Evolutionary conservation across 192 early-diverging fungal genomes (phyloP).

Genomic region (Coemansia sp.): DNA sequence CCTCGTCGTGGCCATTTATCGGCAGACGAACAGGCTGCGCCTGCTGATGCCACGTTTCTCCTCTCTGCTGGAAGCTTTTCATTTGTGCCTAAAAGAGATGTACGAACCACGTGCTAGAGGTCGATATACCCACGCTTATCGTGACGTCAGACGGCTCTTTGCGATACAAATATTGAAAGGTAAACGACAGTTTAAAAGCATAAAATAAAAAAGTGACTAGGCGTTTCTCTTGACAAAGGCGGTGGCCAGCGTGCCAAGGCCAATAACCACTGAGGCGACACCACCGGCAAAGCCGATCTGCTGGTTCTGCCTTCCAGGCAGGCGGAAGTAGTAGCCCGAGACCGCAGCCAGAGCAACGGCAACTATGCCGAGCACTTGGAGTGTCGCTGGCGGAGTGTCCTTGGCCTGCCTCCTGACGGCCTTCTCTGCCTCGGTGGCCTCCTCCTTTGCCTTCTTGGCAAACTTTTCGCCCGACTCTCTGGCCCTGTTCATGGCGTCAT

Average conservation of each 20-base stretch:
- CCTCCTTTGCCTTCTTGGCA: slow-evolving; percentile 41
- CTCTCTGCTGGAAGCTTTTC: background rate
- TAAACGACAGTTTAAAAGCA: background rate
- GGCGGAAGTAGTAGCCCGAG: slow-evolving; percentile 48
- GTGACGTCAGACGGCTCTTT: background rate
- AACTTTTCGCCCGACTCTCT: slow-evolving; percentile 41
- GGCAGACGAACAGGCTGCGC: background rate
- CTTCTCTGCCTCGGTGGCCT: slow-evolving; percentile 49
- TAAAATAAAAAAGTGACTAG: background rate
- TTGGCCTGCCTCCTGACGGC: slow-evolving; percentile 31
- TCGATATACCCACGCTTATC: background rate
- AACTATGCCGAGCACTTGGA: slow-evolving; percentile 35
- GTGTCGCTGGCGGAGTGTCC: slow-evolving; percentile 30
- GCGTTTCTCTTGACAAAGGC: slow-evolving; percentile 39
- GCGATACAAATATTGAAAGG: background rate
- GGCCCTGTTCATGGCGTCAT: slow-evolving; percentile 29
- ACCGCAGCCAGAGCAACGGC: slow-evolving; percentile 44
- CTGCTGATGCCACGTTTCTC: background rate
- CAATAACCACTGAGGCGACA: slow-evolving; percentile 47
- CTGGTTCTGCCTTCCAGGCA: slow-evolving; percentile 54
- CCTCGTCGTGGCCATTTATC: too few species aligned
- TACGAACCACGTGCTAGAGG: background rate
- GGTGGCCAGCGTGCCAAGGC: slow-evolving; percentile 47
- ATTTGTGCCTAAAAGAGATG: background rate
- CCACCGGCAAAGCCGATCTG: slow-evolving; percentile 46